A percentile compares a stretch with the other conserved stretches of the same genome.
Evolutionary conservation across 345 rosid species (phyloP).

Genomic region (Salix udensis): DNA sequence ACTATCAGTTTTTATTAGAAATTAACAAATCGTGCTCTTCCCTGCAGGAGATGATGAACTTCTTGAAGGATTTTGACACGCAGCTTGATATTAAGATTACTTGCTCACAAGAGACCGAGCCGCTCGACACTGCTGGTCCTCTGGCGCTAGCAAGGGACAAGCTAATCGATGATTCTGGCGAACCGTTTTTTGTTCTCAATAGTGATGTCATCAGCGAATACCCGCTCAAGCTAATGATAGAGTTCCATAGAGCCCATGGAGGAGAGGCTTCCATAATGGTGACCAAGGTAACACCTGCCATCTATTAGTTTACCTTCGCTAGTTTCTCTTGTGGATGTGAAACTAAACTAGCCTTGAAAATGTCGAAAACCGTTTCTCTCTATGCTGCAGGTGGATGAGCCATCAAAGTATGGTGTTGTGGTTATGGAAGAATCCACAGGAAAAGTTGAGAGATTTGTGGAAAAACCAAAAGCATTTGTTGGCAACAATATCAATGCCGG

Average conservation of each 20-base stretch:
- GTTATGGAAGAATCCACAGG: conserved; percentile 78
- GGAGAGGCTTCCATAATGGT: conserved; percentile 98
- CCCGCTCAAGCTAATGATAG: conserved; percentile 70
- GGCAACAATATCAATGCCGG: conserved; percentile 98
- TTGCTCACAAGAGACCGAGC: conserved; percentile 96
- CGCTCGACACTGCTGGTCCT: conserved; percentile 93
- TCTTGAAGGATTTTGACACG: conserved; percentile 74
- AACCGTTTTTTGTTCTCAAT: conserved; percentile 89
- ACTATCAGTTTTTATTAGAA: no score
- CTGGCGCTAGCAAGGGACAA: conserved; percentile 91
- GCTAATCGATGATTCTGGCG: conserved; percentile 64
- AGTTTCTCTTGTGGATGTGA: no score
- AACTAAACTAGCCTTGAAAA: no score
- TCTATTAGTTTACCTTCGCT: no score
- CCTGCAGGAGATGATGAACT: conserved; percentile 75
- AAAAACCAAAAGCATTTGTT: conserved; percentile 80
- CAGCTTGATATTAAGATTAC: conserved; percentile 81
- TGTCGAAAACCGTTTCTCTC: no score
- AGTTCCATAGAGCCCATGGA: conserved; percentile 76
- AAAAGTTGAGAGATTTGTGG: conserved; percentile 74
- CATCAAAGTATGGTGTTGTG: conserved; percentile 94
- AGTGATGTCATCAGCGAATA: conserved; percentile 94
- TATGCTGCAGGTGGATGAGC: conserved; percentile 70
- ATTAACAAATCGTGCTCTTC: neutral
- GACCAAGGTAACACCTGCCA: conserved; percentile 53